Conservation (phyloP, 768 basidiomycete species). For the Plicaturopsis crispa region DNA sequence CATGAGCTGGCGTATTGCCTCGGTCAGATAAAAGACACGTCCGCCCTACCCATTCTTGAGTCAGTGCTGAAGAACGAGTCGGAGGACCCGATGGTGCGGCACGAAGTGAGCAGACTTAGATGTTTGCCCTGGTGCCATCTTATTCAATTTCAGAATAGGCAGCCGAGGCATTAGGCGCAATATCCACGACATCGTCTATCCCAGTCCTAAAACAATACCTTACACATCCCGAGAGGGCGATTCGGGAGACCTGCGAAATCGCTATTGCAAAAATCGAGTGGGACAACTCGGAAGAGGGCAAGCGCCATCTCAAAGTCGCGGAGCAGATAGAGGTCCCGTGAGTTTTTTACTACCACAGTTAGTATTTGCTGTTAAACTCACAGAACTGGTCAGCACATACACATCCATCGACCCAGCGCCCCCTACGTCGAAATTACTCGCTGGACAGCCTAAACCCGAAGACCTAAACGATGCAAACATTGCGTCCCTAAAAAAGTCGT, state of each 20-base stretch:
- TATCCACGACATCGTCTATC: slow-evolving; percentile 61
- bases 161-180: slow-evolving; percentile 98
- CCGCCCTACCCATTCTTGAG: slow-evolving; percentile 76
- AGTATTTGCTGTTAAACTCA: too few relatives aligned
- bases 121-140: slow-evolving; percentile 5
- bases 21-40: slow-evolving; percentile 74
- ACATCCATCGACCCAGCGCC: slow-evolving; percentile 90
- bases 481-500: slow-evolving; percentile 43
- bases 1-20: slow-evolving; percentile 97
- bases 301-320: too few relatives aligned
- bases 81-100: slow-evolving; percentile 95
- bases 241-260: slow-evolving; percentile 96
- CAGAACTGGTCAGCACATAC: slow-evolving; percentile 49
- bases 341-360: too few relatives aligned
- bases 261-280: slow-evolving; percentile 93
- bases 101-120: slow-evolving; percentile 57
- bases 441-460: slow-evolving; percentile 44
- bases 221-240: slow-evolving; percentile 60
- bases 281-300: slow-evolving; percentile 76
- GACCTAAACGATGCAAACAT: slow-evolving; percentile 43
- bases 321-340: too few relatives aligned
- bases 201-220: slow-evolving; percentile 67
- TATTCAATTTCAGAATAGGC: slow-evolving; percentile 43
- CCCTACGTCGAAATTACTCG: slow-evolving; percentile 56
- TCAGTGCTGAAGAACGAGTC: slow-evolving; percentile 57